Conservation (phyloP, 2,329 filamentous ascomycete species). For the Diaporthe australafricana region DNA sequence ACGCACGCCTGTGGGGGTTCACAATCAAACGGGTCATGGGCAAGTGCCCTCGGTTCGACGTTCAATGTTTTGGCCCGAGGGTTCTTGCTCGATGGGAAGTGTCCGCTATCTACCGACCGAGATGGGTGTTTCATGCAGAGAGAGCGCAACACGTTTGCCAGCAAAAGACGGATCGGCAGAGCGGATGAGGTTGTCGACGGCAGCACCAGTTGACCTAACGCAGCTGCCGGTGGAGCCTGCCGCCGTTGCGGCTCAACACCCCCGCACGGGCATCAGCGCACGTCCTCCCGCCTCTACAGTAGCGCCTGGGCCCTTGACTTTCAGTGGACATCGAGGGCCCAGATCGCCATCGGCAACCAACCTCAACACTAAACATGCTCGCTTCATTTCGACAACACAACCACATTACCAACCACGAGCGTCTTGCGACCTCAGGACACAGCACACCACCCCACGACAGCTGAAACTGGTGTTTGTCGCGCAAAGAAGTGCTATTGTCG, state of each 20-base stretch:
- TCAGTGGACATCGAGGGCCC: background rate
- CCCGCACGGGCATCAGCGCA: constrained; percentile 7
- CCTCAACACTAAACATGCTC: background rate
- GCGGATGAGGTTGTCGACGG: background rate
- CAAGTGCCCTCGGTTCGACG: background rate
- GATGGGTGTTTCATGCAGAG: background rate
- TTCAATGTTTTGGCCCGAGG: background rate
- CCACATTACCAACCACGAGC: too few species aligned
- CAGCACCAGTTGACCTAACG: background rate
- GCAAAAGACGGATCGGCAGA: background rate
- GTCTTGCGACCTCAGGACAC: too few species aligned
- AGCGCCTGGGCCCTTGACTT: constrained; percentile 1
- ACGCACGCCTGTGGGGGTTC: background rate
- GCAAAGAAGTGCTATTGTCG: too few species aligned
- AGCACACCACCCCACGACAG: too few species aligned
- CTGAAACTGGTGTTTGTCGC: too few species aligned
- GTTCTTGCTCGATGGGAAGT: too few species aligned
- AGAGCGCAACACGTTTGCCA: background rate
- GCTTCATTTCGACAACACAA: background rate
- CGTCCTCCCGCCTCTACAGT: constrained; percentile 17
- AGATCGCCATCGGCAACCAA: background rate
- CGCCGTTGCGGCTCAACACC: constrained; percentile 22
- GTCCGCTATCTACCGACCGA: background rate
- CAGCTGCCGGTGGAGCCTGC: background rate
- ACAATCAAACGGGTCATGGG: background rate